Base-by-base conservation (phyloP, 2,329 filamentous ascomycete genomes). In the Exophiala viscosa region DNA sequence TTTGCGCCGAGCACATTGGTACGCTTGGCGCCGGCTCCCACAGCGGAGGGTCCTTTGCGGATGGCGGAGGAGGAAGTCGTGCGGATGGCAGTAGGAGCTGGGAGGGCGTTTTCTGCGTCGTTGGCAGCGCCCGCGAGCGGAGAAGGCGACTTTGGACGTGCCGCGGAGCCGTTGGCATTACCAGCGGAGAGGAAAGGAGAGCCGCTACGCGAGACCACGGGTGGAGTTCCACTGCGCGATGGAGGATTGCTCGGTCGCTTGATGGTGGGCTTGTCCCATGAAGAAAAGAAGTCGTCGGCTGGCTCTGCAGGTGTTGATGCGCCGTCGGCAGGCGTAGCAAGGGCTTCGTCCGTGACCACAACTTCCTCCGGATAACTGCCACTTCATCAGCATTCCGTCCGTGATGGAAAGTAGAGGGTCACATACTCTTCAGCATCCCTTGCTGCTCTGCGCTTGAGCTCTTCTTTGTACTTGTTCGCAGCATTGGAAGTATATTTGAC, bases 401-500 rank as follows among this genome's bases (percentile, higher is more conserved):
- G 9, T n/a, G 11, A 2, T 28, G 34, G n/a, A 34, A 42, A 40
- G 45, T 33, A 31, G 34, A 36, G 15, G 31, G 3, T 38, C 23
- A 72, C 87, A 62, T 78, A 96, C 88, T 93, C 87, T 69, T 86
- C 83, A 52, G 88, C 86, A 70, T 99, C 93, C 63, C 84, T 80
- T 39, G 85, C 87, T 46, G 90, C 90, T 62, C 92, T 82, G 70
- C 86, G 83, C 76, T 92, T 92, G 54, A 99, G 79, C 71, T 97
- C 92, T 50, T 96, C 92, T 78, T 99, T 99, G 75, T 99, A 99
- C 74, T 97, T 97, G 62, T 84, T 87, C 17, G 93, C 93, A n/a
- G 88, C 87, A 66, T 83, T 87, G 60, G 89, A 96, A 48, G 88
- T 90, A 73, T 99, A 99, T 77, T 99, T 99, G 51, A 89, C 90